Evolutionary conservation across 257 asterid species (phyloP).

Genomic region (Apocynum venetum): DNA sequence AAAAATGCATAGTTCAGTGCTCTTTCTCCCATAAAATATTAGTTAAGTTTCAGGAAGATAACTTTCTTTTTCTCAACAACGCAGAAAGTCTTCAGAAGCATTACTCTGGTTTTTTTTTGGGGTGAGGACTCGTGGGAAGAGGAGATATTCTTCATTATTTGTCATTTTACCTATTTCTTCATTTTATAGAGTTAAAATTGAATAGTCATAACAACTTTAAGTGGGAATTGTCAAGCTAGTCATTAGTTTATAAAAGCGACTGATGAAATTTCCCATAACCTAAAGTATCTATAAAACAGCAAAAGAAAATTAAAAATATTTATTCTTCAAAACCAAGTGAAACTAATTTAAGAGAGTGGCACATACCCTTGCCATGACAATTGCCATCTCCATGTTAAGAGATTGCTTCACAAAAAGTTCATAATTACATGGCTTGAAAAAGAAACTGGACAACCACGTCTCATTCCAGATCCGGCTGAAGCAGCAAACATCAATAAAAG

Average conservation of each 20-base stretch:
- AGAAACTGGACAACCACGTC: constrained; percentile 91
- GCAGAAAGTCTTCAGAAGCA: not conserved
- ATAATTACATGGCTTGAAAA: constrained; percentile 93
- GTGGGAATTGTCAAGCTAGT: not conserved
- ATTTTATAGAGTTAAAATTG: not conserved
- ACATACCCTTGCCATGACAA: constrained; percentile 92
- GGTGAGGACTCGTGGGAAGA: no score
- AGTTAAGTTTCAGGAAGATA: not conserved
- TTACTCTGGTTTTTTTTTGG: no score
- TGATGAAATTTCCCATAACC: not conserved
- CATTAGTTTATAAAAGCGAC: not conserved
- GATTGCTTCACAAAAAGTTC: constrained; percentile 99
- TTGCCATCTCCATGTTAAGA: constrained; percentile 95
- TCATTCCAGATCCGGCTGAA: constrained; percentile 97
- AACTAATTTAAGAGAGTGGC: not conserved
- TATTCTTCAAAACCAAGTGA: not conserved
- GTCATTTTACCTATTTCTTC: not conserved
- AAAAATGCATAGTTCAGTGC: not conserved
- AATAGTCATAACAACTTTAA: not conserved
- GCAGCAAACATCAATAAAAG: constrained; percentile 20
- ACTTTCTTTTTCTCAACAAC: not conserved
- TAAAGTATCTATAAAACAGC: not conserved
- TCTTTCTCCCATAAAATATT: not conserved
- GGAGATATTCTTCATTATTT: not conserved
- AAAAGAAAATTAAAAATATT: not conserved